Conservation (phyloP, 2,329 filamentous ascomycete species). For the Orbilia oligospora region DNA sequence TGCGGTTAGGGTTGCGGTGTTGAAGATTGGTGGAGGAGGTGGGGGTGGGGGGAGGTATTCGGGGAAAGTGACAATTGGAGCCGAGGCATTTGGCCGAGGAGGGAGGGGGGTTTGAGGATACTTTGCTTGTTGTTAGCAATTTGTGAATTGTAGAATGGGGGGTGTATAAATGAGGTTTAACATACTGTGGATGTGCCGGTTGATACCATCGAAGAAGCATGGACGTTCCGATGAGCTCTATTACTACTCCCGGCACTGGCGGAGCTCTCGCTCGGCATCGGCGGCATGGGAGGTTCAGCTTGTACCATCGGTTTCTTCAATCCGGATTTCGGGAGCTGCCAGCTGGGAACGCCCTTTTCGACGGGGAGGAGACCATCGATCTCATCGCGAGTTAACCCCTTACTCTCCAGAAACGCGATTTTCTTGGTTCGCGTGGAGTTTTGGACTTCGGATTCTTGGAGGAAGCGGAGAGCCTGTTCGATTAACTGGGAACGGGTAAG, state of each 20-base stretch:
- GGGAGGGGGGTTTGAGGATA: slow-evolving; percentile 68
- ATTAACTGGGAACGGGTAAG: slow-evolving; percentile 40
- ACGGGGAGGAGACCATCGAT: slow-evolving; percentile 51
- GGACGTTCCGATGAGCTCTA: slow-evolving; percentile 12
- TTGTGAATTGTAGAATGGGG: not conserved
- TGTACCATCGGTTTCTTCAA: slow-evolving; percentile 47
- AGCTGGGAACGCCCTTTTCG: slow-evolving; percentile 54
- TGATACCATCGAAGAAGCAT: slow-evolving; percentile 27
- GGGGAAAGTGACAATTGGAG: slow-evolving; percentile 78
- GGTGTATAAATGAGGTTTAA: not conserved
- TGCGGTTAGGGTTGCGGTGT: slow-evolving; percentile 73
- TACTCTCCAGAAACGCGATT: slow-evolving; percentile 52
- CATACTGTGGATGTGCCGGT: slow-evolving; percentile 11
- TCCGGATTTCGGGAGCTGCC: slow-evolving; percentile 42
- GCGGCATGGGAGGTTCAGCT: slow-evolving; percentile 54
- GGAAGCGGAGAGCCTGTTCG: slow-evolving; percentile 55
- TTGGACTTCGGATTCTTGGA: slow-evolving; percentile 53
- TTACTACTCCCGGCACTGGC: not conserved
- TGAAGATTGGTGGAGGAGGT: slow-evolving; percentile 75
- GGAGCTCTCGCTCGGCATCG: slow-evolving; percentile 43
- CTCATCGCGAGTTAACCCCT: slow-evolving; percentile 54
- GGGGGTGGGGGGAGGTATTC: slow-evolving; percentile 75
- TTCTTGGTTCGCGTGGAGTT: slow-evolving; percentile 58
- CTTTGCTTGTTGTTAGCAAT: slow-evolving; percentile 7
- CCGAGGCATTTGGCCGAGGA: slow-evolving; percentile 50